Conservation (phyloP, 441 rosid species). For the Croton setiger region DNA sequence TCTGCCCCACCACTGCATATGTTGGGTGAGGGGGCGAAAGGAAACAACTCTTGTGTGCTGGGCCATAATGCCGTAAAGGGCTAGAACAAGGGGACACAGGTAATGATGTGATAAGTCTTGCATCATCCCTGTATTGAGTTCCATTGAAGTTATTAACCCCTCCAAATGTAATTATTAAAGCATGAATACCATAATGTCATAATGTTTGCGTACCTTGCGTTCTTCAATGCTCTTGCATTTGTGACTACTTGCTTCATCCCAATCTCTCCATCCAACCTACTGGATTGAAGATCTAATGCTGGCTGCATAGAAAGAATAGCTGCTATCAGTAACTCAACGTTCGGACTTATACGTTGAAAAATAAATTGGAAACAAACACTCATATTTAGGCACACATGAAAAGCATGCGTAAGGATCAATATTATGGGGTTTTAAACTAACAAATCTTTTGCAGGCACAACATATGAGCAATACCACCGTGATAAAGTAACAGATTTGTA, state of each 20-base stretch:
- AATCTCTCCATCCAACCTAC: slow-evolving; percentile 55
- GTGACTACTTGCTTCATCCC: slow-evolving; percentile 32
- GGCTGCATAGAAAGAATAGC: slow-evolving; percentile 49
- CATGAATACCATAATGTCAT: slow-evolving; percentile 1
- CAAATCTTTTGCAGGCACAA: background rate
- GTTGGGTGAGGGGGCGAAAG: slow-evolving; percentile 80
- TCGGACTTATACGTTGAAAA: background rate
- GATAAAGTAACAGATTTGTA: background rate
- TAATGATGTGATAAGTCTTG: slow-evolving; percentile 63
- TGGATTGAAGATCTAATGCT: slow-evolving; percentile 50
- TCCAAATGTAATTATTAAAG: background rate
- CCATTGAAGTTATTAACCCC: slow-evolving; percentile 1
- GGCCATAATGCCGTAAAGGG: slow-evolving; percentile 65
- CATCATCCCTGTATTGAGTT: slow-evolving; percentile 52
- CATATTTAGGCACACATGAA: slow-evolving; percentile 4
- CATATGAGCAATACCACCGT: background rate
- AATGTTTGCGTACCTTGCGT: slow-evolving; percentile 45
- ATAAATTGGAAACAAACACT: background rate
- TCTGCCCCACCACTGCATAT: slow-evolving; percentile 47
- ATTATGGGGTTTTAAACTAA: background rate
- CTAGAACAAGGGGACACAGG: slow-evolving; percentile 94
- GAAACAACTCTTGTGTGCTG: slow-evolving; percentile 60
- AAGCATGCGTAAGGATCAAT: background rate
- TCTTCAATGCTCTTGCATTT: slow-evolving; percentile 43
- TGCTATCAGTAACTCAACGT: slow-evolving; percentile 16